These are phyloP conservation scores for Cyclotella kingstonii DNA, from an alignment of 108 stramenopile genomes.

Conservation along the genomic window DNA sequence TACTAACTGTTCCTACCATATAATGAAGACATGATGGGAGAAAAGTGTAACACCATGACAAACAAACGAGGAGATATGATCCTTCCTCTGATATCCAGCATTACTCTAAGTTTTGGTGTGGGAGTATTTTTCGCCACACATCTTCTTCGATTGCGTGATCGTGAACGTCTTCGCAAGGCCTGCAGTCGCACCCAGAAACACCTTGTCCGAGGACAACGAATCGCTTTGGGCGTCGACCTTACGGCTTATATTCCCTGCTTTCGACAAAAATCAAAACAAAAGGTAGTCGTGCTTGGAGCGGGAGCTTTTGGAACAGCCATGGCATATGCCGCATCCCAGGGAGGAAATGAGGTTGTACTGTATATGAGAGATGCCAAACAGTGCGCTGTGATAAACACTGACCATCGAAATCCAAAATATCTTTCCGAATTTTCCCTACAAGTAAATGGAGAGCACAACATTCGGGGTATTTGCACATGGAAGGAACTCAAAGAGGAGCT, in stretches of 20 bases:
- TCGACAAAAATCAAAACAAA: constrained; percentile 11
- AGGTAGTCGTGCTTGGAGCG: constrained; percentile 51
- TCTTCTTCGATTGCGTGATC: constrained; percentile 40
- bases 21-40: too few species aligned
- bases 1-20: too few species aligned
- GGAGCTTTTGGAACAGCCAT: constrained; percentile 81
- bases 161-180: constrained; percentile 41
- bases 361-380: constrained; percentile 59
- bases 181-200: constrained; percentile 49
- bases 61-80: not conserved
- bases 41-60: too few species aligned
- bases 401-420: constrained; percentile 70
- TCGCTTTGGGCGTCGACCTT: constrained; percentile 34
- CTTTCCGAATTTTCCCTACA: constrained; percentile 61
- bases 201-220: constrained; percentile 23
- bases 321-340: constrained; percentile 66
- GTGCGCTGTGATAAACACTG: constrained; percentile 43
- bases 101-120: constrained; percentile 15
- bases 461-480: constrained; percentile 45
- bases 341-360: constrained; percentile 62
- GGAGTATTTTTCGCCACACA: constrained; percentile 35
- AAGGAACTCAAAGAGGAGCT: constrained; percentile 30
- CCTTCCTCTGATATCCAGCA: not conserved
- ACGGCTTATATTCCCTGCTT: constrained; percentile 19
- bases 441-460: constrained; percentile 45